Evolutionary conservation across 345 rosid species (phyloP).

Genomic region (Citrus reticulata): DNA sequence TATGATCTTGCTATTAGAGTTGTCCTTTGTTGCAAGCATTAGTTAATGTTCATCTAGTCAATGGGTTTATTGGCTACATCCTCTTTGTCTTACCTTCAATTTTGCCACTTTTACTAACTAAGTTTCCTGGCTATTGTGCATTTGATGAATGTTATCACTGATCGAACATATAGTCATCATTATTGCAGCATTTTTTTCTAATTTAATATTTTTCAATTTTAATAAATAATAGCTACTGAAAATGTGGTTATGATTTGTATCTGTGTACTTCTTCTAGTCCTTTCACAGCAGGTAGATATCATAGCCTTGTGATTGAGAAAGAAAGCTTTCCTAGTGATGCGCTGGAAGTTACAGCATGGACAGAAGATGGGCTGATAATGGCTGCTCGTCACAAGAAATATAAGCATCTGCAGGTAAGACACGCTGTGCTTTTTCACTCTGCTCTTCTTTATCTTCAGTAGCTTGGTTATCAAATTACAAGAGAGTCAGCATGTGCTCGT

Average conservation of each 20-base stretch:
- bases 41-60: background rate
- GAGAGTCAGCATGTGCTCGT: background rate
- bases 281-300: conserved; percentile 88
- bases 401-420: conserved; percentile 70
- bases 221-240: background rate
- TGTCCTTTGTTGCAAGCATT: background rate
- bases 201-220: background rate
- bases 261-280: conserved; percentile 44
- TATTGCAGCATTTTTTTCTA: background rate
- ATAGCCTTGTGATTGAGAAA: conserved; percentile 80
- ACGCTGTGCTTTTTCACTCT: background rate
- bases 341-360: conserved; percentile 92
- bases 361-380: conserved; percentile 90
- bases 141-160: background rate
- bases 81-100: background rate
- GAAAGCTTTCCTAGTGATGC: conserved; percentile 68
- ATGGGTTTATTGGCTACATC: background rate
- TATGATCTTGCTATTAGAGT: background rate
- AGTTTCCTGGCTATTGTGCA: background rate
- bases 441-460: background rate
- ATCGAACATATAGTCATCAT: background rate
- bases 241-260: conserved; percentile 2
- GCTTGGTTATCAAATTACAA: background rate
- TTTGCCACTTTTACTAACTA: background rate
- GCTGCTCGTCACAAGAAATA: conserved; percentile 87